Base-by-base conservation (phyloP, 805 yeast genomes). In the Pichia eremophila region DNA sequence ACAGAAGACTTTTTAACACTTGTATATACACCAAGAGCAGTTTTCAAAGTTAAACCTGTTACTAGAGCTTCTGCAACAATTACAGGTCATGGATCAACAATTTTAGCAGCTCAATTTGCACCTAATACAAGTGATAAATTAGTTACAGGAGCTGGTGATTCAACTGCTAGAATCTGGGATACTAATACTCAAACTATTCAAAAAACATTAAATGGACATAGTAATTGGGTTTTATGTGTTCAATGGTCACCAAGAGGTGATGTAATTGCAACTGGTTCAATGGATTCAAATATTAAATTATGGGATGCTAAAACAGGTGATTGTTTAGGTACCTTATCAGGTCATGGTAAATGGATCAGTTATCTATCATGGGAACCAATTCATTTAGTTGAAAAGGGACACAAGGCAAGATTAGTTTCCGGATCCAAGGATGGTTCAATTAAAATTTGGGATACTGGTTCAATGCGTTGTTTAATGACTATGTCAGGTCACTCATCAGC, bases 141-240 rank as follows among this genome's bases (percentile, higher is more conserved):
- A 83, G 93, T 86, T 39, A 85, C 97, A 0, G 99, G 99, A 36
- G 87, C 96, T 7, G 99, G 99, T 41, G 99, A 93, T 65, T 78
- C 83, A 36, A 90, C 98, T 9, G 97, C 98, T 2, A 74, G 98
- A 61, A 77, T 91, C 43, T 93, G 99, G 99, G 97, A 90, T 66
- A 85, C 96, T 64, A 83, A 88, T 57, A 90, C 98, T 0, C 93
- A 87, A 55, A 93, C 99, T 0, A 96, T 96, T 9, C 70, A 82
- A 60, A 75, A 79, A 51, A 86, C 95, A 0, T 68, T 93, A 45
- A 59, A 72, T 6, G 98, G 98, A 1, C 99, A 93, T 60, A 70
- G 78, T 11, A 88, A 90, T 68, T 93, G 97, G 96, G 98, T 93
- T 8, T 69, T 93, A 41, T 84, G 95, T 63, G 96, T 85, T 8